Percentiles rank a stretch among this genome's conserved stretches.
Conservation (phyloP, 202 grass and related monocot species). For the Zoysia matrella region DNA sequence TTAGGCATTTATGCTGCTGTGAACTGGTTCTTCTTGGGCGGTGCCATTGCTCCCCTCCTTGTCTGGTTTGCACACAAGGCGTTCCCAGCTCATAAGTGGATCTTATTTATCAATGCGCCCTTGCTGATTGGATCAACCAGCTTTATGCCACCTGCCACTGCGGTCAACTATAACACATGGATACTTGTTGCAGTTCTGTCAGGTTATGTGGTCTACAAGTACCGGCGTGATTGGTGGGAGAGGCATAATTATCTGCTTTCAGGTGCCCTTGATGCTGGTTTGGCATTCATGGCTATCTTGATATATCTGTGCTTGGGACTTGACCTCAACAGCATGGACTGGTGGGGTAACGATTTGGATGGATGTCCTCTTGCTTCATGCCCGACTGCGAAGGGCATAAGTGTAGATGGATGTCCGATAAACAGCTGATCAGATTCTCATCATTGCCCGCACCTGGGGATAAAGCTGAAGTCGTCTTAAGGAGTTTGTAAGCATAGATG, state of each 20-base stretch:
- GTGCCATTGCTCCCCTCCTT: too few relatives aligned
- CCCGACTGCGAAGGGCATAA: slow-evolving; percentile 72
- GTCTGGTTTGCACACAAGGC: too few relatives aligned
- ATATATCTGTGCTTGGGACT: slow-evolving; percentile 83
- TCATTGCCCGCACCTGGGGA: background rate
- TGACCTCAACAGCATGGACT: slow-evolving; percentile 68
- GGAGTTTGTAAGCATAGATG: background rate
- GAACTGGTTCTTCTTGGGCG: too few relatives aligned
- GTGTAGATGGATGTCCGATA: slow-evolving; percentile 75
- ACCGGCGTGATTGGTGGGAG: slow-evolving; percentile 83
- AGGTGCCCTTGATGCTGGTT: slow-evolving; percentile 84
- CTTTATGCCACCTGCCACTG: slow-evolving; percentile 78
- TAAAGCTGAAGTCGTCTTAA: slow-evolving; percentile 1
- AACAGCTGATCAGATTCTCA: slow-evolving; percentile 22
- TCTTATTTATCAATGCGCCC: too few relatives aligned
- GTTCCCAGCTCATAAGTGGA: too few relatives aligned
- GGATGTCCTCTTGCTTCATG: slow-evolving; percentile 81
- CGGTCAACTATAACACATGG: slow-evolving; percentile 92
- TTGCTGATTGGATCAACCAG: too few relatives aligned
- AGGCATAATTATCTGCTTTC: slow-evolving; percentile 91
- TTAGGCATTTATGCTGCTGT: too few relatives aligned
- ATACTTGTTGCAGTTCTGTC: slow-evolving; percentile 87
- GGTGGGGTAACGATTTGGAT: slow-evolving; percentile 90
- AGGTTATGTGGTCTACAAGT: slow-evolving; percentile 81
- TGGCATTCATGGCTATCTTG: slow-evolving; percentile 91